Percentiles rank a stretch among this genome's conserved stretches.
Conservation (phyloP, 768 basidiomycete species). For the Auricularia auricula-judae region DNA sequence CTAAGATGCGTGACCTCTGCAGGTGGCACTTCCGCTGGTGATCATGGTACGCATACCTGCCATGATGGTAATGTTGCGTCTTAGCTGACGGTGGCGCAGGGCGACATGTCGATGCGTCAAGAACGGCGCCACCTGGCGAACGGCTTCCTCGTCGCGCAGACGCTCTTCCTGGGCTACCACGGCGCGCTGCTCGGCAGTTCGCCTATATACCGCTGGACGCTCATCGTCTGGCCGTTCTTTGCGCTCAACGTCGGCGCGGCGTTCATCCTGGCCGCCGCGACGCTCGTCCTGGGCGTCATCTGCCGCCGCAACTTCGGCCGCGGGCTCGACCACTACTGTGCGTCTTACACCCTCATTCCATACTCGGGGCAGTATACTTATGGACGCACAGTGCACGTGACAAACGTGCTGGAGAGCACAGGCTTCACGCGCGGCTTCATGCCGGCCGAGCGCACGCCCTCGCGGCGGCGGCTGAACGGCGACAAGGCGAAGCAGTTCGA, state of each 20-base stretch:
- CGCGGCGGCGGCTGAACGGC: neutral
- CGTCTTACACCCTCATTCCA: constrained; percentile 9
- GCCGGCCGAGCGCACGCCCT: neutral
- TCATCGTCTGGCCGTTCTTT: constrained; percentile 1
- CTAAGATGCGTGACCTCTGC: neutral
- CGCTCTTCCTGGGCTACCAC: neutral
- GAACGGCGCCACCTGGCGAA: neutral
- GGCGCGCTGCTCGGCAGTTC: neutral
- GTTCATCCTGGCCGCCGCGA: constrained; percentile 15
- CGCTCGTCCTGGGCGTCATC: constrained; percentile 32
- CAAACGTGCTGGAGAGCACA: neutral
- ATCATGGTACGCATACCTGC: neutral
- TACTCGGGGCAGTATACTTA: neutral
- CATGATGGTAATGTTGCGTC: no score
- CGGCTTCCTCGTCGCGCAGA: neutral
- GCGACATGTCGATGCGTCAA: neutral
- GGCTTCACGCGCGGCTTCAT: constrained; percentile 1
- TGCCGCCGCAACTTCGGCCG: constrained; percentile 45
- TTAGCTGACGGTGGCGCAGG: neutral
- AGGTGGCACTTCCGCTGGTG: neutral
- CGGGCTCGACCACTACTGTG: constrained; percentile 43
- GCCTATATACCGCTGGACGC: neutral
- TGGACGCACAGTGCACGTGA: neutral
- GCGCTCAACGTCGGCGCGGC: neutral
- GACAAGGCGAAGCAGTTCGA: neutral